These are phyloP conservation scores for Saccharomyces hybrid DNA, from an alignment of 1,139 yeast species.

Conservation along the genomic window DNA sequence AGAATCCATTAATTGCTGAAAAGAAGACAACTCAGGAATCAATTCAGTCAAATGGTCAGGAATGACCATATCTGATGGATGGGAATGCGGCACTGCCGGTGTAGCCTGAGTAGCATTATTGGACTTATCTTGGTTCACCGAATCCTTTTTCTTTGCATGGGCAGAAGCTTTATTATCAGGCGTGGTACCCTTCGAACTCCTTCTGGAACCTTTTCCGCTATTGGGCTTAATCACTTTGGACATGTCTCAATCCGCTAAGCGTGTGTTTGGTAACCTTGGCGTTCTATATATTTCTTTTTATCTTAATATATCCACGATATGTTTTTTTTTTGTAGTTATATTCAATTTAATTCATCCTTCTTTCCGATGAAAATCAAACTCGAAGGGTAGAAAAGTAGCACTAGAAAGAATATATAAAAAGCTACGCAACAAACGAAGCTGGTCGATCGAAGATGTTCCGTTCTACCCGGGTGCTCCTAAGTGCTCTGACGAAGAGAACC, in stretches of 20 bases:
- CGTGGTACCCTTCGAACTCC: neutral
- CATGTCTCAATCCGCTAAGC: neutral
- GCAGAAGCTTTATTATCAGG: neutral
- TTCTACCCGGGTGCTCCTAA: constrained; percentile 17
- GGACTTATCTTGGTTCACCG: neutral
- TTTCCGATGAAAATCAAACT: neutral
- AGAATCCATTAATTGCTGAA: constrained; percentile 64
- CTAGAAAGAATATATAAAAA: neutral
- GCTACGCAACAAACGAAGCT: neutral
- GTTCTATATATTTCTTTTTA: neutral
- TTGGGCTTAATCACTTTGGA: neutral
- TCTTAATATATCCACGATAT: neutral
- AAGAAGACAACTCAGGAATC: constrained; percentile 68
- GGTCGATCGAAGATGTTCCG: constrained; percentile 17
- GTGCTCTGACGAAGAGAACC: constrained; percentile 35
- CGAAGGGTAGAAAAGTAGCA: neutral
- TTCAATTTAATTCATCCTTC: neutral
- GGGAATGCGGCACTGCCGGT: constrained; percentile 6
- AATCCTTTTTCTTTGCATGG: neutral
- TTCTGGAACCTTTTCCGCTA: neutral
- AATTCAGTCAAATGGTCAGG: constrained; percentile 52
- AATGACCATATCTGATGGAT: constrained; percentile 65
- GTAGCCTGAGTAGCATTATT: neutral
- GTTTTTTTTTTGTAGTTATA: neutral
- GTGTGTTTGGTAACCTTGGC: neutral